These are phyloP conservation scores for Sporothrix globosa DNA, from an alignment of 2,329 filamentous ascomycete species.

Conservation along the genomic window DNA sequence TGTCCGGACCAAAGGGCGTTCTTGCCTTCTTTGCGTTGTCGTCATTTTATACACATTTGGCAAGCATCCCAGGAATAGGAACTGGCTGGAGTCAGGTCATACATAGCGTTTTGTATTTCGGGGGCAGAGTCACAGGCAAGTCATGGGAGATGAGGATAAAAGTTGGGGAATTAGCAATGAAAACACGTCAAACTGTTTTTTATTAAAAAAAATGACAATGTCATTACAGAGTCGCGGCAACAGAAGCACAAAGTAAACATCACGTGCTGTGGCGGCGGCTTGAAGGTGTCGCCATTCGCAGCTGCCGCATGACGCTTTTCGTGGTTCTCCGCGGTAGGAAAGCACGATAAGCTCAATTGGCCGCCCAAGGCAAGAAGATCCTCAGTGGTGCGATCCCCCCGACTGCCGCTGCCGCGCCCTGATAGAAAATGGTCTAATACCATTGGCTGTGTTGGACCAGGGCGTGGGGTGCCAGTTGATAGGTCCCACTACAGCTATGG, in stretches of 20 bases:
- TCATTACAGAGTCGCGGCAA: not conserved
- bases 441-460: slow-evolving; percentile 15
- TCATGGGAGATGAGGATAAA: too few relatives aligned
- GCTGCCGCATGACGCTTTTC: not conserved
- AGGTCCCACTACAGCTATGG: slow-evolving; percentile 34
- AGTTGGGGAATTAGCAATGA: too few relatives aligned
- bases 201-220: not conserved
- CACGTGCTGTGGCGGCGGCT: not conserved
- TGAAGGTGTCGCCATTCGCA: not conserved
- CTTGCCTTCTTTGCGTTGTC: not conserved
- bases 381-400: slow-evolving; percentile 21
- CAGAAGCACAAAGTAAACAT: not conserved
- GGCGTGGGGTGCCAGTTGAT: not conserved
- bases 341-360: not conserved
- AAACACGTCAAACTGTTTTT: too few relatives aligned
- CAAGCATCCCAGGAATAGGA: not conserved
- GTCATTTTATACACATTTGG: not conserved
- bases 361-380: not conserved
- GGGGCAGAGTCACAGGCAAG: not conserved
- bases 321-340: not conserved
- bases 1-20: not conserved
- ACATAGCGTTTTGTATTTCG: not conserved
- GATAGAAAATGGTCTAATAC: slow-evolving; percentile 29
- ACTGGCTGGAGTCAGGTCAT: not conserved
- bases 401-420: slow-evolving; percentile 28